Conservation (phyloP, 202 grass and related monocot species). For the Saccharum hybrid region DNA sequence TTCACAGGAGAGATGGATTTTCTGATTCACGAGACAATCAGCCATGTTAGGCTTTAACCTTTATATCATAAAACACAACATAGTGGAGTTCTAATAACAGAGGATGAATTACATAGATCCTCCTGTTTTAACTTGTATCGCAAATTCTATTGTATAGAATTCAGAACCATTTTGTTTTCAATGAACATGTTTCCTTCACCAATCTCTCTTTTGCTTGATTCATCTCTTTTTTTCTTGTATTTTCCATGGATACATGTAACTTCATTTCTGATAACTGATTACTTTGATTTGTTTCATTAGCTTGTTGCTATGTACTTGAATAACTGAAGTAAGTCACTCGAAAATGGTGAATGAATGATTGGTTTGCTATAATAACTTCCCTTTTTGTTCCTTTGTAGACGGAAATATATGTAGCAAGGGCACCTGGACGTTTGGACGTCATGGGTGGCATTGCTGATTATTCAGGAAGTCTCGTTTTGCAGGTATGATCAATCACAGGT, state of each 20-base stretch:
- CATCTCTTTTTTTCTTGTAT: not conserved
- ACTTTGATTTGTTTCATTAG: not conserved
- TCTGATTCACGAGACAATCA: not conserved
- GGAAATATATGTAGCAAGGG: constrained; percentile 94
- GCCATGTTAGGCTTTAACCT: not conserved
- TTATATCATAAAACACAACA: not conserved
- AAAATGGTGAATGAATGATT: constrained; percentile 14
- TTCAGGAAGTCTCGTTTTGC: constrained; percentile 94
- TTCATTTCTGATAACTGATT: not conserved
- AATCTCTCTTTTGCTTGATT: not conserved
- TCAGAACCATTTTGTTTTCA: not conserved
- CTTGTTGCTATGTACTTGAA: constrained; percentile 15
- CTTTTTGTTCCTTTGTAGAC: constrained; percentile 42
- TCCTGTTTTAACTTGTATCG: not conserved
- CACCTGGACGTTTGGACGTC: constrained; percentile 92
- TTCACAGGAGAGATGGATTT: not conserved
- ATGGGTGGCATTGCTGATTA: constrained; percentile 98
- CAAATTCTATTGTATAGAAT: not conserved
- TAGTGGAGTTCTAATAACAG: not conserved
- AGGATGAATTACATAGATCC: not conserved
- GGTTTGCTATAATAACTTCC: constrained; percentile 21
- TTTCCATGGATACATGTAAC: not conserved
- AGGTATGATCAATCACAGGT: constrained; percentile 55
- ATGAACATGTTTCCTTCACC: not conserved
- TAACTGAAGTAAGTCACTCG: constrained; percentile 15